Conservation (phyloP, 176 grass and related monocot genomes). For the Avena atlantica region DNA sequence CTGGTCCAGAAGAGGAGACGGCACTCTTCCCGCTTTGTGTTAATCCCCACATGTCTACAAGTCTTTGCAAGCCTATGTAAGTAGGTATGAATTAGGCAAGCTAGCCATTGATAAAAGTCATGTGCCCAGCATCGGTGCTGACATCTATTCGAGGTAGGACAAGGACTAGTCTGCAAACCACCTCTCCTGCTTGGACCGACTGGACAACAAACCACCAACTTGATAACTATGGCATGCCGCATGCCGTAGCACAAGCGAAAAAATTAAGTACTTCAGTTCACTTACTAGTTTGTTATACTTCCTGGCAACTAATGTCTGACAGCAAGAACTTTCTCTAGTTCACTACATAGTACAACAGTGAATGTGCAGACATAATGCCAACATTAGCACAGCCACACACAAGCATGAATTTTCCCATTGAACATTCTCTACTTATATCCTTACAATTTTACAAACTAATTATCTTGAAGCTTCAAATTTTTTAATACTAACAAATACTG, state of each 20-base stretch:
- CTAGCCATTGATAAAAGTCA: background rate
- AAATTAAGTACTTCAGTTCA: background rate
- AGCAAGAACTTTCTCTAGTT: background rate
- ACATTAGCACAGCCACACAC: background rate
- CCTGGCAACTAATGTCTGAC: background rate
- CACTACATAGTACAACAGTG: background rate
- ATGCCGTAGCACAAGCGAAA: background rate
- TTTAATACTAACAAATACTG: background rate
- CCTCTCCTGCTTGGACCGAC: background rate
- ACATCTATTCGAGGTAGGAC: background rate
- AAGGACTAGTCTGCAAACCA: background rate
- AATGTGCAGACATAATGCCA: background rate
- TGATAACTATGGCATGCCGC: background rate
- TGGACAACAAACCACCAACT: background rate
- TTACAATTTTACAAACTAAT: background rate
- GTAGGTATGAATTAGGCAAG: background rate
- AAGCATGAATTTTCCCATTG: background rate
- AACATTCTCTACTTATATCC: background rate
- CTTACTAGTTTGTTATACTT: background rate
- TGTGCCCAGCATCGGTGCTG: background rate
- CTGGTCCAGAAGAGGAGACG: background rate
- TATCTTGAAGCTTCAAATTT: background rate
- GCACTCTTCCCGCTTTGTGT: background rate
- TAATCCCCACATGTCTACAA: background rate
- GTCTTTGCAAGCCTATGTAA: background rate